These are phyloP conservation scores for Wickerhamomyces chaumierensis DNA, from an alignment of 805 yeast species.

Conservation along the genomic window DNA sequence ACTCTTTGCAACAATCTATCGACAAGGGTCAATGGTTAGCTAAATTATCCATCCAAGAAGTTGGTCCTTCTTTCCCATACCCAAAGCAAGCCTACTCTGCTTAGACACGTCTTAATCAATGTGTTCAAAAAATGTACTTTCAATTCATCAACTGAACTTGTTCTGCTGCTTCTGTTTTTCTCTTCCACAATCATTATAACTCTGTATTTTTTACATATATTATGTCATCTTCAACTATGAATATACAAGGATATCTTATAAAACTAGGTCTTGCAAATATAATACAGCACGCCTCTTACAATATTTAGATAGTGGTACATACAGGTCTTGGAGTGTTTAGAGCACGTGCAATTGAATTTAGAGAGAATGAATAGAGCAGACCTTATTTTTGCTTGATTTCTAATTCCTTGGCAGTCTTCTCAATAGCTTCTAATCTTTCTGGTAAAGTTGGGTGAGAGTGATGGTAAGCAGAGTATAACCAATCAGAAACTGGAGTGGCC, in stretches of 20 bases:
- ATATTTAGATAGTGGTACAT: no score
- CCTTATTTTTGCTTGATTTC: slow-evolving; percentile 11
- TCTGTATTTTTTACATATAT: no score
- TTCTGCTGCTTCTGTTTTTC: not conserved
- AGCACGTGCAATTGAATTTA: no score
- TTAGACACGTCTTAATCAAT: no score
- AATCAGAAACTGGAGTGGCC: slow-evolving; percentile 79
- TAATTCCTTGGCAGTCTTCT: slow-evolving; percentile 16
- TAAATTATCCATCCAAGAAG: slow-evolving; percentile 76
- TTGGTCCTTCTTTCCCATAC: slow-evolving; percentile 87
- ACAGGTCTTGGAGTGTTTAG: no score
- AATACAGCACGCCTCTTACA: no score
- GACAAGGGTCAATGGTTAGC: slow-evolving; percentile 97
- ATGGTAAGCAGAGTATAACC: slow-evolving; percentile 80
- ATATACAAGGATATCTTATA: no score
- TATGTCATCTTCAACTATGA: no score
- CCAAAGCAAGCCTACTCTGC: slow-evolving; percentile 15
- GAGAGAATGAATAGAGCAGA: no score
- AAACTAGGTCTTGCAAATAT: no score
- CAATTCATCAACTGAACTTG: not conserved
- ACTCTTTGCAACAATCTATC: slow-evolving; percentile 46
- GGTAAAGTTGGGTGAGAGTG: slow-evolving; percentile 87
- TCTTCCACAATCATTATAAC: no score
- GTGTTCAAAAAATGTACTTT: no score
- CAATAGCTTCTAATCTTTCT: slow-evolving; percentile 77